Evolutionary conservation across 805 yeast species (phyloP), one percentile per base, ranked within the genome.

Genomic region (Alloascoidea hylecoeti): DNA sequence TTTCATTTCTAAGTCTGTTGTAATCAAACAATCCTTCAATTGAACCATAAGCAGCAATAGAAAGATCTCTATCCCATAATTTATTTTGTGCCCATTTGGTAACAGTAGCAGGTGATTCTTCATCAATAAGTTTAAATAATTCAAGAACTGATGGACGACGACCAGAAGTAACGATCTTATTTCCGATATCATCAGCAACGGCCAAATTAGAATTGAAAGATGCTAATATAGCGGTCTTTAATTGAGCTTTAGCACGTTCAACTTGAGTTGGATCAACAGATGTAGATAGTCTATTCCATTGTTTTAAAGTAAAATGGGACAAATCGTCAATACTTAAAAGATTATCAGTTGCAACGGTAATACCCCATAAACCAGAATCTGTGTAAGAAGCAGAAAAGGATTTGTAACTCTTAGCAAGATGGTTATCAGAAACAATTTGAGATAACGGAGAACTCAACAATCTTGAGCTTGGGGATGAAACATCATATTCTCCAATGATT

Each of bases 291-390:
- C 92, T 75, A 70, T 80, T 81, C 92, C 94, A 82, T 68, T 81
- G 82, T 61, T 79, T 82, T 61, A 81, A 66, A 42, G 84, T 68
- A 64, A 82, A 82, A 61, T 82, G 94, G 44, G 76, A 68, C 46
- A 79, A 70, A 56, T 82, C 94, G 60, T 82, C 94, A 48, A 82
- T 63, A 50, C 64, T 62, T 33, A 46, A 58, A 46, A 77, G 56
- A 60, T 78, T 72, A 42, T 77, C 62, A 46, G 78, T 68, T 54
- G 70, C 75, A 44, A 83, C 67, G 58, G 70, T 64, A 64, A 78
- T 76, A 56, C 94, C 94, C 84, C 88, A 82, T 58, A 82, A 70
- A 56, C 92, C 92, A 41, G 79, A 65, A 60, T 80, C 84, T 46
- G 80, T 69, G 70, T 75, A 80, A 35, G 83, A 75, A 38, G 60